Conservation (phyloP, 495 filamentous ascomycete species). For the Penicillium bovifimosum region DNA sequence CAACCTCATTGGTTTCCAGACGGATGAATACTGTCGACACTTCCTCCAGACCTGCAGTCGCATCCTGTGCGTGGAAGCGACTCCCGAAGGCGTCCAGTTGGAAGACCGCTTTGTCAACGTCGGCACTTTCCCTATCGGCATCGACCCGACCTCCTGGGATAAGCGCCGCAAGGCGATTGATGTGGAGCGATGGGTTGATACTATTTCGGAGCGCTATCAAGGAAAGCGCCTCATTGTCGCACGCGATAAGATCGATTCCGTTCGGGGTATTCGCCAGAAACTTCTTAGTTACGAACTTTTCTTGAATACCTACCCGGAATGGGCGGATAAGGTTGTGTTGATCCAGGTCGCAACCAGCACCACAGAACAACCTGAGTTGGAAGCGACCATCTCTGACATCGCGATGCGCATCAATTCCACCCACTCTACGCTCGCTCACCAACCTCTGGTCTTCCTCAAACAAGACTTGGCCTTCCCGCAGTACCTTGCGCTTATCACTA, state of each 20-base stretch:
- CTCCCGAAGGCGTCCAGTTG: conserved; percentile 79
- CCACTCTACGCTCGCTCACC: conserved; percentile 81
- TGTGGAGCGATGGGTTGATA: conserved; percentile 70
- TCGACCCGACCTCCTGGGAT: conserved; percentile 72
- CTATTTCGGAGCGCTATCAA: conserved; percentile 70
- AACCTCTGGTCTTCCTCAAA: conserved; percentile 88
- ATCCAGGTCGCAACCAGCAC: conserved; percentile 91
- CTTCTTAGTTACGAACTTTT: conserved; percentile 89
- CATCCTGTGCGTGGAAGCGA: conserved; percentile 78
- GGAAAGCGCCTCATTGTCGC: conserved; percentile 87
- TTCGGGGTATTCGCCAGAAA: conserved; percentile 87
- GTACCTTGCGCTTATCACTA: conserved; percentile 80
- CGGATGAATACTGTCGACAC: conserved; percentile 83
- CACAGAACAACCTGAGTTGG: conserved; percentile 77
- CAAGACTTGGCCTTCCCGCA: conserved; percentile 88
- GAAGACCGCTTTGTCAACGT: conserved; percentile 91
- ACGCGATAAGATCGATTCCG: conserved; percentile 85
- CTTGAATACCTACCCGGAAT: conserved; percentile 85
- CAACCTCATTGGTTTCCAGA: conserved; percentile 88
- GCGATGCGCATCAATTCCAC: conserved; percentile 86
- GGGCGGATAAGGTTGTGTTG: conserved; percentile 77
- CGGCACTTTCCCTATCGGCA: conserved; percentile 59
- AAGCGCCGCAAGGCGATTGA: conserved; percentile 64
- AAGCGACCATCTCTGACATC: conserved; percentile 83
- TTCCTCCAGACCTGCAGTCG: conserved; percentile 92